Base-by-base conservation (phyloP, 306 rosid species). In the Dryas alaskensis region DNA sequence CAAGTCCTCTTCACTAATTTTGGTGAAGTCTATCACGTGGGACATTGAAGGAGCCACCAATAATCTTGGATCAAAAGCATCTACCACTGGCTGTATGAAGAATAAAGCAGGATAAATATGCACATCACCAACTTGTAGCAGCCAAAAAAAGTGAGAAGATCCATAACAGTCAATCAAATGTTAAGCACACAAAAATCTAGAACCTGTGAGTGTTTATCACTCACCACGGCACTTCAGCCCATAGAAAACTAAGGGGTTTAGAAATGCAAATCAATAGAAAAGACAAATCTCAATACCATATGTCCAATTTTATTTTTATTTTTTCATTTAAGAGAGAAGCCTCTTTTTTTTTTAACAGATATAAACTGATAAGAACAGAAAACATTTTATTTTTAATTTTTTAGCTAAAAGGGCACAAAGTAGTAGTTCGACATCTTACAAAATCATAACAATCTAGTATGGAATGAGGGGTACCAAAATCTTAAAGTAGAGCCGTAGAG, bases 11-110 rank as follows among this genome's bases (percentile, higher is more conserved):
- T 93, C 98, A 6, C 88, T 90, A 55, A 84, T 68, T 77, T 87
- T 88, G 78, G 86, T 81, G 76, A 95, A 95, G 90, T 95, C 98
- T 69, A 90, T 68, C 76, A 88, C 86, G 74, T 95, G 99, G 79
- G 80, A 85, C 60, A 84, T 85, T 54, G 98, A 84, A 68, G 99
- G 87, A 85, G 99, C 89, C 64, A 92, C 76, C 80, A 95, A 82
- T 57, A 95, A 82, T 81, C 98, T 88, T 69, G 99, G 97, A 87
- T 95, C 99, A 82, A 95, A 95, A 72, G 99, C 99, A 86, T 95
- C 99, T 52, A 95, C 98, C 67, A 95, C 99, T 45, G 99, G 99
- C 99, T 91, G 85, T 69, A 70, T 16, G 54, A 83, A 69, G 55
- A 37, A 67, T 25, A 65, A 9, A 87, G 65, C 8, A 78, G 25